These are phyloP conservation scores for Cytidiella melzeri DNA, from an alignment of 768 basidiomycete genomes.

Conservation along the genomic window DNA sequence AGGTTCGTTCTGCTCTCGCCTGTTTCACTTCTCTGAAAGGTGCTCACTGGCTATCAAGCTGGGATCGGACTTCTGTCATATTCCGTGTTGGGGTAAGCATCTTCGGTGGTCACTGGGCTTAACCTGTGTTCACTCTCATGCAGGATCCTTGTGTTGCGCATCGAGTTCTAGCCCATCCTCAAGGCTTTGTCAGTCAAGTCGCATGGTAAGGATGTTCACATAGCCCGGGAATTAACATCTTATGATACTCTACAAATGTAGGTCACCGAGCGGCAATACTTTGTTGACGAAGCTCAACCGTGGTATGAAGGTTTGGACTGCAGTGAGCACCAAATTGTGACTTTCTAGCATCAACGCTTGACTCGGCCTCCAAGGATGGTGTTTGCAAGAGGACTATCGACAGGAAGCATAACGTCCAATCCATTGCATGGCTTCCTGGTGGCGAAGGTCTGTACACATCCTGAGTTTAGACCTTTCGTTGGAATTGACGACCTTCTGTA, in stretches of 20 bases:
- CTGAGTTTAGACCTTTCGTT: background rate
- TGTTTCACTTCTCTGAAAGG: background rate
- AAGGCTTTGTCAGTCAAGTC: constrained; percentile 72
- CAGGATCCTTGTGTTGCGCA: constrained; percentile 57
- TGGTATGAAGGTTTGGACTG: constrained; percentile 68
- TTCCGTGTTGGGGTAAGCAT: constrained; percentile 59
- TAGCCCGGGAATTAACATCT: background rate
- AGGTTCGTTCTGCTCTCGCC: constrained; percentile 34
- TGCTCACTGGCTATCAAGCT: constrained; percentile 31
- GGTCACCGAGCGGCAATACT: constrained; percentile 59
- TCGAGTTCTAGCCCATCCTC: constrained; percentile 57
- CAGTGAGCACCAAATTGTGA: constrained; percentile 36
- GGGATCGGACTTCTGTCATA: constrained; percentile 66
- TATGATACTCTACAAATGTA: constrained; percentile 17
- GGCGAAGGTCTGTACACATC: constrained; percentile 40
- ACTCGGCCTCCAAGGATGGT: constrained; percentile 44
- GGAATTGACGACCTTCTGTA: constrained; percentile 17
- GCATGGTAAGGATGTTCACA: constrained; percentile 45
- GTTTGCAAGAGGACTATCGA: constrained; percentile 64
- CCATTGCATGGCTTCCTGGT: constrained; percentile 62
- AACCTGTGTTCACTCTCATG: too few relatives aligned
- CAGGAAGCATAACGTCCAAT: constrained; percentile 47
- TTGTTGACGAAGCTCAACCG: constrained; percentile 60
- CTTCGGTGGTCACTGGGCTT: background rate
- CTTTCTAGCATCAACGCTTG: background rate